These are phyloP conservation scores for Musa troglodytarum DNA, from an alignment of 176 grass and related monocot genomes.

Conservation along the genomic window DNA sequence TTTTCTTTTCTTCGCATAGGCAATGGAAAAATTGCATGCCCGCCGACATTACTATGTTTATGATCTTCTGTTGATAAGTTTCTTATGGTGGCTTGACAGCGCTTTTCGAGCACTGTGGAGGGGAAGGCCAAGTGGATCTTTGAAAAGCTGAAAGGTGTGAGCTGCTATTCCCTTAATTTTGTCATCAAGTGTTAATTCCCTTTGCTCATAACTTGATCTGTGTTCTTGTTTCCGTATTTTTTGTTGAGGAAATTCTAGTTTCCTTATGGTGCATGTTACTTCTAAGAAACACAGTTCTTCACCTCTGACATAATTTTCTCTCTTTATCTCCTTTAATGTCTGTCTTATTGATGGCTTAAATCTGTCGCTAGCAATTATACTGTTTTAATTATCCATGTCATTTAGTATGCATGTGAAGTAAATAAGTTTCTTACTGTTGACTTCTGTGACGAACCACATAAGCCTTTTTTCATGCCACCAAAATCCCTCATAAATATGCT, in stretches of 20 bases:
- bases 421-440: neutral
- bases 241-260: neutral
- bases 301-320: neutral
- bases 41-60: neutral
- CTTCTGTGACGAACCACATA: neutral
- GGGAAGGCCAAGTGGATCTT: conserved; percentile 98
- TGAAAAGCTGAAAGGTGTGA: conserved; percentile 87
- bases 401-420: neutral
- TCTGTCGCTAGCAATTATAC: neutral
- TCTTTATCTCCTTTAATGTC: neutral
- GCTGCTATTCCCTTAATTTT: neutral
- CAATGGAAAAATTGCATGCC: neutral
- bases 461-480: too few relatives aligned
- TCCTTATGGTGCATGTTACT: neutral
- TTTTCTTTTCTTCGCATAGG: neutral
- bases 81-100: conserved; percentile 29
- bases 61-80: neutral
- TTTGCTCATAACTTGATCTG: neutral
- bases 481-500: neutral
- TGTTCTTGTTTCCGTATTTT: neutral
- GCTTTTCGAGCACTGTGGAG: conserved; percentile 77
- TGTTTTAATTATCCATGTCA: neutral
- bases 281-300: neutral
- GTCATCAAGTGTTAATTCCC: neutral
- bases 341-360: neutral